A percentile compares a stretch with the other conserved stretches of the same genome.
phyloP scores from a whole-genome alignment of 306 rosid species.

The Dicorynia guianensis region DNA sequence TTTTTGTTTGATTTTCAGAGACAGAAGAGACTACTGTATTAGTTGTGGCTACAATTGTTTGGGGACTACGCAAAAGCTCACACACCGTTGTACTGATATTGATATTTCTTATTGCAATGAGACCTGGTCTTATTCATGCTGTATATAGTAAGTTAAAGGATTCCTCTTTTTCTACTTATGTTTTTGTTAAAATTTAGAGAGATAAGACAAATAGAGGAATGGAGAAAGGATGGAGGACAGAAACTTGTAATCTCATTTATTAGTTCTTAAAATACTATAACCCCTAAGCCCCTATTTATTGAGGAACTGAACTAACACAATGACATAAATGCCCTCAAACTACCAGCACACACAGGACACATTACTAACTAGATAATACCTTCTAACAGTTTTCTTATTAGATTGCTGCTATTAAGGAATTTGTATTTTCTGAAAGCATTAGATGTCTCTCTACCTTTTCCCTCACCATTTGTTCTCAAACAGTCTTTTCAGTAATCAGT shows the following conservation, averaged over 20 bases:
- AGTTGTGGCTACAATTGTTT: conserved; percentile 83
- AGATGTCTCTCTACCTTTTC: neutral
- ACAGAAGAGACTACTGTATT: conserved; percentile 76
- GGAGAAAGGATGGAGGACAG: too few relatives aligned
- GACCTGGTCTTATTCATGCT: conserved; percentile 89
- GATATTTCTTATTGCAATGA: conserved; percentile 84
- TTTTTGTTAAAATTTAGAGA: neutral
- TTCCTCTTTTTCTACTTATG: conserved; percentile 30
- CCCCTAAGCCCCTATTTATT: too few relatives aligned
- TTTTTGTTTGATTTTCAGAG: conserved; percentile 50
- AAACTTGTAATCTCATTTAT: too few relatives aligned
- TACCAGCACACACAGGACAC: too few relatives aligned
- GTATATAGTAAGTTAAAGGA: conserved; percentile 69
- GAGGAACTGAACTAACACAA: too few relatives aligned
- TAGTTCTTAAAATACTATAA: too few relatives aligned
- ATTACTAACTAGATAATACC: too few relatives aligned
- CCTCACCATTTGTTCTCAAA: conserved; percentile 19
- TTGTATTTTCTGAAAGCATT: conserved; percentile 27
- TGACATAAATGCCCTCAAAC: too few relatives aligned
- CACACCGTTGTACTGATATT: conserved; percentile 69
- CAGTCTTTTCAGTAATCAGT: conserved; percentile 23
- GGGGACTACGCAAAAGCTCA: conserved; percentile 92
- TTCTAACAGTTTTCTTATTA: conserved; percentile 1
- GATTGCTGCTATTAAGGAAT: conserved; percentile 25
- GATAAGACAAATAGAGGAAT: too few relatives aligned